phyloP scores from a whole-genome alignment of 2,329 filamentous ascomycete species.

The Aschersonia sp. region DNA sequence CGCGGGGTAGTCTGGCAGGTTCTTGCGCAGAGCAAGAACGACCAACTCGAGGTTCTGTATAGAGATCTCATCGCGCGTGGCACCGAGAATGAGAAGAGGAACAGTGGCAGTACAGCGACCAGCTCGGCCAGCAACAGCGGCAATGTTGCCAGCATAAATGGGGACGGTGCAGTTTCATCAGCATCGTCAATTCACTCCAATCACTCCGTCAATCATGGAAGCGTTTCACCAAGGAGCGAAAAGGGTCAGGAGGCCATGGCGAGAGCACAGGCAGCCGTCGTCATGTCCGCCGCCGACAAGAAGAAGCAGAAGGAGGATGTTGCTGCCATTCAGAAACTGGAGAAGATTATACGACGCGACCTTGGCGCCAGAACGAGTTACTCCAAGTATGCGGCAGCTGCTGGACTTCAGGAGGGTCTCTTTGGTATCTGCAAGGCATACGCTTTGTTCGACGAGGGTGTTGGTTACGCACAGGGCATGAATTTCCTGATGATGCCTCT shows the following conservation, averaged over 20 bases:
- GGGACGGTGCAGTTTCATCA: constrained; percentile 56
- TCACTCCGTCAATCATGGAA: constrained; percentile 45
- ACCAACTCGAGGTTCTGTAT: constrained; percentile 79
- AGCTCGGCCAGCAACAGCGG: constrained; percentile 36
- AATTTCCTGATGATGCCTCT: constrained; percentile 97
- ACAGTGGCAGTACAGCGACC: constrained; percentile 37
- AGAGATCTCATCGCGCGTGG: constrained; percentile 65
- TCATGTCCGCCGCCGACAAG: constrained; percentile 53
- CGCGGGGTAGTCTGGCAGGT: constrained; percentile 99
- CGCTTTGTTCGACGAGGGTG: constrained; percentile 82
- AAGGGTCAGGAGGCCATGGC: constrained; percentile 47
- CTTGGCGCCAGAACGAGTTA: constrained; percentile 87
- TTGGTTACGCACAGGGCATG: constrained; percentile 97
- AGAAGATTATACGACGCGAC: constrained; percentile 84
- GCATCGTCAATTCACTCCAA: constrained; percentile 76
- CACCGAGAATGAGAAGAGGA: constrained; percentile 61
- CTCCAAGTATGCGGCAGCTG: constrained; percentile 85
- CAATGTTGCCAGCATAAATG: constrained; percentile 42
- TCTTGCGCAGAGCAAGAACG: constrained; percentile 84
- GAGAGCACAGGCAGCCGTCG: constrained; percentile 48
- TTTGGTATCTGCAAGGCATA: constrained; percentile 97
- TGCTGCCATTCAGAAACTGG: constrained; percentile 61
- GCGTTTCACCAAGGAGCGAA: constrained; percentile 42
- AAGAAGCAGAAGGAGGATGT: constrained; percentile 69
- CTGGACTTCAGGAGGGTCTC: constrained; percentile 81